Base-by-base conservation (phyloP, 805 yeast species). In the Ogataea polymorpha region DNA sequence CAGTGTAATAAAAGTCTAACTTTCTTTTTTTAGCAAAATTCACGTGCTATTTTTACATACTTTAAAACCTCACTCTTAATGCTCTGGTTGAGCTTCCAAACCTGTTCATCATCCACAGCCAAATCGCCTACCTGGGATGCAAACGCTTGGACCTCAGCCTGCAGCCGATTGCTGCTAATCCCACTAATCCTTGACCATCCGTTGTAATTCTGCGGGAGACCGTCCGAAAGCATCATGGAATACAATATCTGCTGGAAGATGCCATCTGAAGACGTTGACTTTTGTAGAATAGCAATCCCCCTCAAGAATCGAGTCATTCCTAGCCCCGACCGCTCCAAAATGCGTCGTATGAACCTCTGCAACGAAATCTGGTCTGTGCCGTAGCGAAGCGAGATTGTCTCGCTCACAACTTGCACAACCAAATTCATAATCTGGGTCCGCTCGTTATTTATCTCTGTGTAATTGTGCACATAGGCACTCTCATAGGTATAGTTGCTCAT, bases 31-130 rank as follows among this genome's bases (percentile, higher is more conserved):
- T 40, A 35, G 39, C 32, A 34, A 23, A 24, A 34, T 15, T 40
- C 43, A 40, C 35, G 43, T 40, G 42, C 42, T 18, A 40, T 15
- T 40, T 40, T 40, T 34, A 40, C 39, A 30, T 40, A 40, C 35
- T 40, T 40, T 30, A 34, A 29, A 13, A 40, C 43, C 35, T 40
- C 35, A 13, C 23, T 18, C 29, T 23, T 40, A 9, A 40, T 23
- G 24, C 27, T 34, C 21, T 30, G 30, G 26, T 40, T 34, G 15
- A 40, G 30, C 14, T 23, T 14, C 8, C 11, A 23, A 29, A 35
- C 30, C 30, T 34, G 33, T 10, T 15, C 25, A 16, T 34, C 35
- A 11, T 34, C 31, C 13, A 40, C 43, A 34, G 18, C 15, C 5
- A 24, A 10, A 25, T 29, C 26, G 26, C 35, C 35, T 13, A 34